Evolutionary conservation across 1,139 yeast genomes (phyloP).

Genomic region (Suhomyces maxii): DNA sequence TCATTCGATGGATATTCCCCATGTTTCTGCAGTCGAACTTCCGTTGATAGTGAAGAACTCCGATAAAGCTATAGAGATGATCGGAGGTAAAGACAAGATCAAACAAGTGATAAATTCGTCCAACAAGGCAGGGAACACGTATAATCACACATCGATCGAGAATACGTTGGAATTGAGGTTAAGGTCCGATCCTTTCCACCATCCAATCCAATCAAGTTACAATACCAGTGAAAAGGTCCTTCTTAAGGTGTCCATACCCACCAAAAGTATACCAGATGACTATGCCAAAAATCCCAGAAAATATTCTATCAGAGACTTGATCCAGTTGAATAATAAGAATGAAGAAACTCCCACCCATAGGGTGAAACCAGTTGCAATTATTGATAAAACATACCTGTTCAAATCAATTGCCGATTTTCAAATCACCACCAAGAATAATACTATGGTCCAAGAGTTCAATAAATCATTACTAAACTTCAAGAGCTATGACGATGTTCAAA

Average conservation of each 20-base stretch:
- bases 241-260: constrained; percentile 70
- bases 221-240: constrained; percentile 62
- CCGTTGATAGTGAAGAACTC: constrained; percentile 71
- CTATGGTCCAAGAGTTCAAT: constrained; percentile 40
- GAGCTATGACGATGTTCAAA: constrained; percentile 39
- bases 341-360: constrained; percentile 28
- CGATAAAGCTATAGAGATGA: constrained; percentile 64
- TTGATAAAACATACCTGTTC: constrained; percentile 73
- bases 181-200: constrained; percentile 74
- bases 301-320: constrained; percentile 54
- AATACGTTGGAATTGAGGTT: constrained; percentile 61
- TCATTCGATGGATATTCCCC: constrained; percentile 71
- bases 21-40: constrained; percentile 71
- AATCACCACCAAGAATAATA: constrained; percentile 59
- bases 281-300: constrained; percentile 39
- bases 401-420: constrained; percentile 91
- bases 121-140: constrained; percentile 13
- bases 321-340: constrained; percentile 27
- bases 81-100: constrained; percentile 68
- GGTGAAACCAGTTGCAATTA: constrained; percentile 64
- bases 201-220: constrained; percentile 66
- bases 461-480: constrained; percentile 24
- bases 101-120: constrained; percentile 36
- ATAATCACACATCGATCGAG: constrained; percentile 18
- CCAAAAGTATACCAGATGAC: constrained; percentile 42